phyloP scores from a whole-genome alignment of 805 yeast genomes.

The Wickerhamiella vanderwaltii region DNA sequence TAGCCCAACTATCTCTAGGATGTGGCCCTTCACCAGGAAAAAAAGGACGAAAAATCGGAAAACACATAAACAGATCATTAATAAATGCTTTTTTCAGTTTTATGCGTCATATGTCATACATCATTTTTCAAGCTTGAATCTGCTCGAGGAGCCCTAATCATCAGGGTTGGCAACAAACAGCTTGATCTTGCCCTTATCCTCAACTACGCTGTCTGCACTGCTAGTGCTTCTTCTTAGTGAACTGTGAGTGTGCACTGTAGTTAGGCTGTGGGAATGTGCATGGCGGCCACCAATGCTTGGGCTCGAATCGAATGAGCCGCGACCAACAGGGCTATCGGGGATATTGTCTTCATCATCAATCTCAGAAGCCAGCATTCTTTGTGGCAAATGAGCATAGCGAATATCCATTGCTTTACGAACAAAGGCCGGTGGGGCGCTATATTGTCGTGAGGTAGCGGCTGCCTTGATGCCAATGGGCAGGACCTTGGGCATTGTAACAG shows the following conservation, averaged over 20 bases:
- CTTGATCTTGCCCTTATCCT: conserved; percentile 26
- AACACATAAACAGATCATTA: too few species aligned
- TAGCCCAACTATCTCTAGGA: too few species aligned
- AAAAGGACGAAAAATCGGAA: too few species aligned
- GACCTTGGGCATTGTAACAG: conserved; percentile 17
- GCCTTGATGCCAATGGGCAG: conserved; percentile 21
- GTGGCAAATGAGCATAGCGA: conserved; percentile 33
- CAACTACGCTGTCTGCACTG: conserved; percentile 25
- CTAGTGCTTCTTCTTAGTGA: conserved; percentile 15
- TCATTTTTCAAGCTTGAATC: too few species aligned
- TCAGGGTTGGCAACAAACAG: conserved; percentile 32
- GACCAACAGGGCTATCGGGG: conserved; percentile 3
- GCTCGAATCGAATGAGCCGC: not conserved
- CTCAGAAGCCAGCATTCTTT: conserved; percentile 61
- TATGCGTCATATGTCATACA: too few species aligned
- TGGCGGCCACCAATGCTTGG: not conserved
- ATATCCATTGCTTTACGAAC: conserved; percentile 29
- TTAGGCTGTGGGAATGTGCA: conserved; percentile 3
- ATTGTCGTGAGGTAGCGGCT: conserved; percentile 12
- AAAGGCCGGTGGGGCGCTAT: conserved; percentile 22
- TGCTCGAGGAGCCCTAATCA: conserved; percentile 17
- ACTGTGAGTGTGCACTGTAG: conserved; percentile 5
- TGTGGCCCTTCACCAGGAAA: too few species aligned
- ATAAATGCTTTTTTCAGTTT: too few species aligned
- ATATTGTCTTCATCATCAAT: conserved; percentile 48